Base-by-base conservation (phyloP, 441 rosid species). In the Aleurites moluccanus region DNA sequence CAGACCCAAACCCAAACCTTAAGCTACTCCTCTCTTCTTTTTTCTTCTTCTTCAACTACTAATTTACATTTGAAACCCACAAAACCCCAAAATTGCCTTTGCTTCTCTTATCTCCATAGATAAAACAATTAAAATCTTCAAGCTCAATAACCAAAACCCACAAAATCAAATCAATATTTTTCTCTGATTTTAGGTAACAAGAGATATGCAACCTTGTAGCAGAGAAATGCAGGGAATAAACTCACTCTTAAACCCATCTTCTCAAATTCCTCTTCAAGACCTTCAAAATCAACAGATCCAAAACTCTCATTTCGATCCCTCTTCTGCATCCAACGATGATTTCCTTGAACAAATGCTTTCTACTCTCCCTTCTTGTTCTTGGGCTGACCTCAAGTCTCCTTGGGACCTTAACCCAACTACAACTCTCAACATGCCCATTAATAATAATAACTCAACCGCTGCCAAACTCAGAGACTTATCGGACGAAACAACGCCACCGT, bases 311-410 rank as follows among this genome's bases (percentile, higher is more conserved):
- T 87, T 83, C 73, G 85, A 85, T 72, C 80, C 89, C 3, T 67
- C 78, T 38, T 67, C 71, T 44, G n/a, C 88, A 1, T 72, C 86
- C 14, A 80, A 81, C 40, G 92, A 87, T 67, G 92, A 86, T 69
- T 86, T 88, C 77, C 82, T 90, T 13, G 88, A 86, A 13, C 93
- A 89, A 74, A 84, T 90, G 85, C 79, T 94, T 73, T 86, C 91
- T 69, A 71, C 85, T 23, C 76, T 89, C 67, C 86, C 95, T 42
- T 83, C 95, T 4, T 84, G 83, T 69, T 81, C 91, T 11, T 83
- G 86, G 88, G 55, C 85, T 20, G 82, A 84, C 83, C 80, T 77
- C 33, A 81, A 81, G 70, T 81, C 87, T 64, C 87, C 88, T 2
- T 78, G 88, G 85, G 80, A 73, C 33, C 68, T 71, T 28, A 82